Base-by-base conservation (phyloP, 148 eudicot genomes). In the Camellia lanceoleosa region DNA sequence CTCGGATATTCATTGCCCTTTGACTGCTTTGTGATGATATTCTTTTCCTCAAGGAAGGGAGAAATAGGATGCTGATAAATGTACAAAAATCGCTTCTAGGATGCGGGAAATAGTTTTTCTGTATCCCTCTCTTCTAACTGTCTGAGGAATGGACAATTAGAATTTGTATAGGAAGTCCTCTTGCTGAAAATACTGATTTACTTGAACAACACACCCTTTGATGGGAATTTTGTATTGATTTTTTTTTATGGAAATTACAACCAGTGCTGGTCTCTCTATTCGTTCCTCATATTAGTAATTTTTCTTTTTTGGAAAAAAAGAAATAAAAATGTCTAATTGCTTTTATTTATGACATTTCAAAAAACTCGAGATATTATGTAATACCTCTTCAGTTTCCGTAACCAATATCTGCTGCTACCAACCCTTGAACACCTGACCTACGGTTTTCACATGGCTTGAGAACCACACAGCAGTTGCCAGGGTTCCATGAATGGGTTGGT, bases 121-220 rank as follows among this genome's bases (percentile, higher is more conserved):
- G 49, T 46, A 18, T 62, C n/a, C 58, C 67, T 10, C 41, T 44
- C 68, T 75, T 46, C 43, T 5, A 10, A 44, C 42, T 62, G 79
- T 62, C 20, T 69, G n/a, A 76, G 78, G n/a, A 76, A 65, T 30
- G 16, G 11, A 76, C 59, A 49, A 30, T 20, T 51, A 49, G 59
- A 77, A 77, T 63, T 19, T 71, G 58, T 64, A 51, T 30, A 77
- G 55, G 12, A 63, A 55, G 78, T 61, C n/a, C n/a, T 20, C 56
- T 61, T 44, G 9, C 5, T 12, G 68, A 43, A 74, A 59, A 4
- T 58, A 18, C 58, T n/a, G 15, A 12, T 58, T 16, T 56, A 38
- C 20, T 60, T 5, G 5, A 68, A 19, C 51, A 42, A 30, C 19
- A 8, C 11, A 23, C 73, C 15, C 30, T 75, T 72, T 61, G 56